A percentile compares a stretch with the other conserved stretches of the same genome.
Evolutionary conservation across 371 early-diverging fungal genomes (phyloP).

Genomic region (Mucor sp.): DNA sequence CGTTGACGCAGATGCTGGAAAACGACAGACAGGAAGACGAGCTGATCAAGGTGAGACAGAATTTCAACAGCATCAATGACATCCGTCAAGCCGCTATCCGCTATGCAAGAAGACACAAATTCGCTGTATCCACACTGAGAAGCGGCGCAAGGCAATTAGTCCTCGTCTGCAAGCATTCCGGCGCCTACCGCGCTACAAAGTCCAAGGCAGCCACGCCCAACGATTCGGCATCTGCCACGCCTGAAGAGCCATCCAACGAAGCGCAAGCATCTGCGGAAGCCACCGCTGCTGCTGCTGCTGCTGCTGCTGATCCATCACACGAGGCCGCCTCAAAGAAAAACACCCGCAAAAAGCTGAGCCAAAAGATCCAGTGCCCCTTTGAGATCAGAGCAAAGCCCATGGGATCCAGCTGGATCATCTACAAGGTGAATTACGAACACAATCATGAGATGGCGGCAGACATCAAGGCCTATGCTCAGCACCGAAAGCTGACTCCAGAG

Average conservation of each 20-base stretch:
- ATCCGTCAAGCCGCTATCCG: slow-evolving; percentile 18
- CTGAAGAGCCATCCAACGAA: neutral
- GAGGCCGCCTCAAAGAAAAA: neutral
- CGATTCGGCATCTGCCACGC: neutral
- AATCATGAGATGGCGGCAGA: slow-evolving; percentile 21
- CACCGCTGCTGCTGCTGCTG: too few species aligned
- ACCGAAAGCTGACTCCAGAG: slow-evolving; percentile 10
- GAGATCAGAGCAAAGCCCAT: slow-evolving; percentile 16
- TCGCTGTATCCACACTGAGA: slow-evolving; percentile 20
- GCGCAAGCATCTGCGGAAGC: neutral
- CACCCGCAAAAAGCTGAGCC: slow-evolving; percentile 10
- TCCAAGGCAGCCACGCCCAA: neutral
- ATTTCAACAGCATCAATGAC: slow-evolving; percentile 5
- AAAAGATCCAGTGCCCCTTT: slow-evolving; percentile 20
- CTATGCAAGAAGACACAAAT: slow-evolving; percentile 19
- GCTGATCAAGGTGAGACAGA: neutral
- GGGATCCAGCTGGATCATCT: slow-evolving; percentile 4
- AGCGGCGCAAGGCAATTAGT: slow-evolving; percentile 13
- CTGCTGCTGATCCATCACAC: neutral
- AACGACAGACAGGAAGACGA: neutral
- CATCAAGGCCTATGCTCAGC: slow-evolving; percentile 18
- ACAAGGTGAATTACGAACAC: slow-evolving; percentile 11
- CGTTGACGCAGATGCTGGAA: neutral
- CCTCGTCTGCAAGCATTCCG: slow-evolving; percentile 19
- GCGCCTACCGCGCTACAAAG: slow-evolving; percentile 9